Evolutionary conservation across 441 rosid genomes (phyloP), one percentile per base, ranked within the genome.

Genomic region (Eruca vesicaria): DNA sequence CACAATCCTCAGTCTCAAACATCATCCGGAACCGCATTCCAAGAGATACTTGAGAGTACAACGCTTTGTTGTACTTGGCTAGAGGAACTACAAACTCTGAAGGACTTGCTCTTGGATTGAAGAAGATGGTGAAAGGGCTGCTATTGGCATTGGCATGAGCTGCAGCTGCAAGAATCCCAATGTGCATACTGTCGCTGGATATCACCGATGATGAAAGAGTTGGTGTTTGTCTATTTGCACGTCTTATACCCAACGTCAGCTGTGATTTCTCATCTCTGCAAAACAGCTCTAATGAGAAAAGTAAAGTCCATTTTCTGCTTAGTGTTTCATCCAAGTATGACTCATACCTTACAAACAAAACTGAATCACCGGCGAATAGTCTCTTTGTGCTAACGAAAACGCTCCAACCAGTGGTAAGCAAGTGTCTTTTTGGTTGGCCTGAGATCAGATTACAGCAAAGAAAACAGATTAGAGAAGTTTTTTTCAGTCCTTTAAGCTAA

Each of bases 1-100:
- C 97, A n/a, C 95, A 96, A 43, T 93, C 99, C 65, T 93, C 99
- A 4, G 99, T 96, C 81, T 96, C 99, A 80, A 96, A 96, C 96
- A 91, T 88, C 99, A 96, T 96, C 67, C 97, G 84, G 71, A 96
- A 96, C 48, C 98, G 85, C 99, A 96, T 88, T 60, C 99, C 98
- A 55, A 82, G 89, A 52, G 99, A 96, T 53, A 89, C 79, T 79
- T 96, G 99, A 78, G 86, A 81, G 43, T 56, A 85, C 74, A 87
- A 87, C 29, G 97, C 93, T 86, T 93, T 91, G 85, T 88, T 85
- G 81, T 91, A 93, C 77, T 93, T 96, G 80, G 99, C 96, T 75
- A 96, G 79, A 63, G 98, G 99, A 70, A 96, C 86, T 29, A 96
- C 96, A 84, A 96, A 96, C 80, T 96, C 99, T 9, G 97, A 93